Percentiles rank a stretch among this genome's conserved stretches.
These are phyloP conservation scores for Fusarium brevicatenulatum DNA, from an alignment of 2,329 filamentous ascomycete species.

Conservation along the genomic window DNA sequence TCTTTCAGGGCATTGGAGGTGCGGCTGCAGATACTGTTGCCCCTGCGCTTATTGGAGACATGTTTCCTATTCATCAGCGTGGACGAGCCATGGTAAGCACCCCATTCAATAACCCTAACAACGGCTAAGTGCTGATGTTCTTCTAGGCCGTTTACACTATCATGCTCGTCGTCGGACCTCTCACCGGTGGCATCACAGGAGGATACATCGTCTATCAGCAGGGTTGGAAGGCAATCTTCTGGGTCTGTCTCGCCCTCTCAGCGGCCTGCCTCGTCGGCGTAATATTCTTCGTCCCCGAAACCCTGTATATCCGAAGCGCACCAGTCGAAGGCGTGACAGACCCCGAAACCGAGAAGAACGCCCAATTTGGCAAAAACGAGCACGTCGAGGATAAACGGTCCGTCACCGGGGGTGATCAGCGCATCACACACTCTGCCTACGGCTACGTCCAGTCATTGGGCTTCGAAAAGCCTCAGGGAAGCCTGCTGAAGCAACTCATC, in stretches of 20 bases:
- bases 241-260: conserved; percentile 45
- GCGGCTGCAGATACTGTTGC: conserved; percentile 50
- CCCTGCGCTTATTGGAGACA: conserved; percentile 49
- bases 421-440: background rate
- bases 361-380: conserved; percentile 6
- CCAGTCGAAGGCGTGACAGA: background rate
- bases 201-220: conserved; percentile 49
- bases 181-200: conserved; percentile 49
- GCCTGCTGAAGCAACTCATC: conserved; percentile 1
- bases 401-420: background rate
- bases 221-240: conserved; percentile 49
- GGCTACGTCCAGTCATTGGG: conserved; percentile 22
- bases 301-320: conserved; percentile 41
- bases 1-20: conserved; percentile 49
- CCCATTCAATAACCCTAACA: rapidly evolving
- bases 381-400: conserved; percentile 15
- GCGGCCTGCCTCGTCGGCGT: conserved; percentile 39
- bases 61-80: conserved; percentile 51
- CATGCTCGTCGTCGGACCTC: conserved; percentile 46
- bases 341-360: background rate
- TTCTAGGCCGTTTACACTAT: conserved; percentile 51
- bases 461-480: conserved; percentile 13
- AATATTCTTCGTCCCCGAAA: conserved; percentile 50
- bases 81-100: conserved; percentile 46
- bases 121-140: rapidly evolving